Conservation (phyloP, 2,329 filamentous ascomycete genomes). For the Claviceps pazoutovae region DNA sequence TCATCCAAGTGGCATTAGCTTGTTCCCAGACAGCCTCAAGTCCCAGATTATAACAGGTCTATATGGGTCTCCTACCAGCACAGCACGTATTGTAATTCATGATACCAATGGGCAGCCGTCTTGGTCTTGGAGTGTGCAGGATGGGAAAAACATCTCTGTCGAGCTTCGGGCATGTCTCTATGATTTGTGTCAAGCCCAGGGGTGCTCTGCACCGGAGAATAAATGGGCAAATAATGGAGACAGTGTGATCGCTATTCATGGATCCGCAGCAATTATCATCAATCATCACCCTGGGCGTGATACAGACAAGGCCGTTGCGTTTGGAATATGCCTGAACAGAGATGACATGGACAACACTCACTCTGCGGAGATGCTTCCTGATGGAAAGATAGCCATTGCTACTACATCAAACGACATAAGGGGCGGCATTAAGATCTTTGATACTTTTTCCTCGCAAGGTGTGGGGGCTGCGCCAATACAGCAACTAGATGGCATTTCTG, state of each 20-base stretch:
- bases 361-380: background rate
- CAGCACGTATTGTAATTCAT: background rate
- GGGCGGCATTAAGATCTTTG: conserved; percentile 2
- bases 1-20: background rate
- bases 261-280: background rate
- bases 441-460: background rate
- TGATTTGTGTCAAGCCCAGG: background rate
- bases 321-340: conserved; percentile 1
- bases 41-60: conserved; percentile 1
- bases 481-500: background rate
- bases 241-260: background rate
- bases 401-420: background rate
- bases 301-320: background rate
- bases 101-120: background rate
- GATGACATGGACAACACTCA: conserved; percentile 1
- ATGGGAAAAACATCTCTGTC: conserved; percentile 1
- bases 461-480: background rate
- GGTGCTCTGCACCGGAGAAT: background rate
- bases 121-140: conserved; percentile 1
- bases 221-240: conserved; percentile 1
- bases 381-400: conserved; percentile 1
- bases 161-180: background rate
- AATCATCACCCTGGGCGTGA: background rate
- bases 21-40: no score
- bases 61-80: background rate